phyloP scores from a whole-genome alignment of 106 monocot genomes.

The Dendrobium huoshanense region DNA sequence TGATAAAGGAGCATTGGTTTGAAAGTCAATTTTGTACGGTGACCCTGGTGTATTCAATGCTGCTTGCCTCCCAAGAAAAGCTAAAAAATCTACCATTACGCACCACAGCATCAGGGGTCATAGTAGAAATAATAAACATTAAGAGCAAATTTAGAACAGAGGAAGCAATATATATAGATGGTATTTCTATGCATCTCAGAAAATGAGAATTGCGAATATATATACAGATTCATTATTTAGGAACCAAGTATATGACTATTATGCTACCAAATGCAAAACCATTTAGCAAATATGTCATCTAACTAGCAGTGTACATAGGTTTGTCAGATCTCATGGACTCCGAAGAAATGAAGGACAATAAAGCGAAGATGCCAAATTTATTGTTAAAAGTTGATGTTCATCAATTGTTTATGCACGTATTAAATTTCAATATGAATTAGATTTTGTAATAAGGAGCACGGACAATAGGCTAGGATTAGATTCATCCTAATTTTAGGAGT shows the following conservation, averaged over 20 bases:
- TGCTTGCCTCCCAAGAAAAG: slow-evolving; percentile 77
- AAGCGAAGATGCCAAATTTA: not conserved
- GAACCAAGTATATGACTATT: not conserved
- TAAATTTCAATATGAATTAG: too few relatives aligned
- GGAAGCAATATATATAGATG: not conserved
- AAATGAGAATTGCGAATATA: not conserved
- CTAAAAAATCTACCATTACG: slow-evolving; percentile 61
- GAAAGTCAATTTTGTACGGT: slow-evolving; percentile 76
- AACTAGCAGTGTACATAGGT: not conserved
- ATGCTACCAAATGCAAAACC: not conserved
- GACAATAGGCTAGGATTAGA: too few relatives aligned
- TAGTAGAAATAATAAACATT: slow-evolving; percentile 4
- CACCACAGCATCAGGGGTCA: slow-evolving; percentile 6
- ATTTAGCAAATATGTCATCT: not conserved
- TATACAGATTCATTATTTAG: not conserved
- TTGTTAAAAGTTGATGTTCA: not conserved
- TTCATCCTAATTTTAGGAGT: too few relatives aligned
- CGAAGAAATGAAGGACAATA: not conserved
- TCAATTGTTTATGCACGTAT: too few relatives aligned
- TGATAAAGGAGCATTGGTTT: slow-evolving; percentile 34
- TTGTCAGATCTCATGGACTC: not conserved
- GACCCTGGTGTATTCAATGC: slow-evolving; percentile 53
- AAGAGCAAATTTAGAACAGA: not conserved
- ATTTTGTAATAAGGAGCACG: too few relatives aligned
- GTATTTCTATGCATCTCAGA: not conserved